Evolutionary conservation across 192 early-diverging fungal genomes (phyloP).

Genomic region (Obelidium mucronatum): DNA sequence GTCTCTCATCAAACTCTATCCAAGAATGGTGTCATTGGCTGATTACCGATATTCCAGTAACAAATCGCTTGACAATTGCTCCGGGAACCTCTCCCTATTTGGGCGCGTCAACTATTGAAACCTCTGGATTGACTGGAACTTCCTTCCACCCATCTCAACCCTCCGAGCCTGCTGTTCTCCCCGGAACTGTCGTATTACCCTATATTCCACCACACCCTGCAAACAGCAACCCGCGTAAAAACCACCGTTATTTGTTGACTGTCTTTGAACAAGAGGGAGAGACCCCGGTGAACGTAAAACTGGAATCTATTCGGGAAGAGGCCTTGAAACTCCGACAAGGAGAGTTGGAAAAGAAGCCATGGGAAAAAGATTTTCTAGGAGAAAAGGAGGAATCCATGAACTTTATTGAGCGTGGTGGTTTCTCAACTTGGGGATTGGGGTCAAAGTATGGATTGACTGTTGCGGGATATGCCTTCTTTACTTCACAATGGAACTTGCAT

Average conservation of each 20-base stretch:
- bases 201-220: slow-evolving; percentile 64
- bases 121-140: slow-evolving; percentile 21
- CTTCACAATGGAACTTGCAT: slow-evolving; percentile 50
- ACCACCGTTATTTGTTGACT: slow-evolving; percentile 53
- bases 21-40: slow-evolving; percentile 69
- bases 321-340: slow-evolving; percentile 9
- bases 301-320: slow-evolving; percentile 29
- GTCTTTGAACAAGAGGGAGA: slow-evolving; percentile 46
- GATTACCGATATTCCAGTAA: slow-evolving; percentile 56
- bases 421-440: slow-evolving; percentile 50
- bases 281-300: slow-evolving; percentile 17
- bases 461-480: slow-evolving; percentile 56
- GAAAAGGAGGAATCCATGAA: slow-evolving; percentile 39
- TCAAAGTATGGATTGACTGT: slow-evolving; percentile 41
- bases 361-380: slow-evolving; percentile 36
- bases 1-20: slow-evolving; percentile 40
- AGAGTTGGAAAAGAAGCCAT: neutral
- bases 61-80: slow-evolving; percentile 46
- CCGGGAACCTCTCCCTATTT: slow-evolving; percentile 49
- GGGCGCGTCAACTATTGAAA: neutral
- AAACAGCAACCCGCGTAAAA: slow-evolving; percentile 51
- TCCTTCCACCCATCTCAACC: slow-evolving; percentile 39
- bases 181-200: slow-evolving; percentile 55
- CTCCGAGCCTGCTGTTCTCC: slow-evolving; percentile 28
- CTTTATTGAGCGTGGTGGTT: slow-evolving; percentile 32